Evolutionary conservation across 2,329 filamentous ascomycete genomes (phyloP), one percentile per base, ranked within the genome.

Genomic region (Verticillium isaacii): DNA sequence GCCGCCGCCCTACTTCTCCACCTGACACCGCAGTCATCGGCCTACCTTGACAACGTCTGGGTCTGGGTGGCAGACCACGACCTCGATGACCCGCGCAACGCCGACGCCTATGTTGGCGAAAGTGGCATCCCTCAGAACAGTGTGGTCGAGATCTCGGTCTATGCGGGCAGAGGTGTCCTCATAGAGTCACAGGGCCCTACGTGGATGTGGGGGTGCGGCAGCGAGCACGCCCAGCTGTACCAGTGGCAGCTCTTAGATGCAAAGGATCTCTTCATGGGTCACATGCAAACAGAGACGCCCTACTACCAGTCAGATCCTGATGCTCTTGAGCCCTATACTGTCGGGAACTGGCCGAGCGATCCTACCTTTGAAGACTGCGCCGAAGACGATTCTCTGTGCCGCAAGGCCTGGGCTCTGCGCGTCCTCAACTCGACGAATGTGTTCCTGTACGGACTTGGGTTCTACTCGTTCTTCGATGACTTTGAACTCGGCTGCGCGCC

Each of bases 41-140:
- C 82, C 6, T 82, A 82, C 64, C 70, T 80, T 59, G 79, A 82
- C 65, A 81, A 85, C 67, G 71, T 79, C 61, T 90, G 87, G 86
- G 82, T 85, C 65, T 91, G 88, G 88, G 83, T 85, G 23, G 82
- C 87, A 2, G 89, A 91, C 71, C 88, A 91, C 9, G 62, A 68
- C 37, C 25, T 25, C 25, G 25, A 25, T 5, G 25, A 25, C 25
- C 25, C 5, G 25, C 25, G 25, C 3, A 25, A 25, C 25, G 64
- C 61, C 32, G 87, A 89, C 68, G 77, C 82, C n/a, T 61, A 70
- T 17, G 80, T 81, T 63, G 81, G 85, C 69, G 61, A 59, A n/a
- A 59, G 57, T 19, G 25, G 25, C 25, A 25, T 25, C 25, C 61
- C 61, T 1, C 6, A 25, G 11, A 63, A 60, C 4, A 25, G 11